Evolutionary conservation across 495 filamentous ascomycete species (phyloP).

Genomic region (Sporormia fimetaria): DNA sequence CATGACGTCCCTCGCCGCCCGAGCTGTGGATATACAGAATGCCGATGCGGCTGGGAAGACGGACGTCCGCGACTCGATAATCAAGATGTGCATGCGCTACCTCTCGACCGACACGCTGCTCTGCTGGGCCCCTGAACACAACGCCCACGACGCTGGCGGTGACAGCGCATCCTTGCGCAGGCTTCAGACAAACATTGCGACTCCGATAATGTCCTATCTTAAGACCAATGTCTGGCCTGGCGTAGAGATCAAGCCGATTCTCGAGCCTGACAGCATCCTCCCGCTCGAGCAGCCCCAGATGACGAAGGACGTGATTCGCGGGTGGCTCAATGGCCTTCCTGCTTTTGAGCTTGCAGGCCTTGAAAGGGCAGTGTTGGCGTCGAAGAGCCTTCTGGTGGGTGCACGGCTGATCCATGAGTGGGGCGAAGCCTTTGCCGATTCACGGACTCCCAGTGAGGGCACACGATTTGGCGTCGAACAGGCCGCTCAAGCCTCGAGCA

Average conservation of each 20-base stretch:
- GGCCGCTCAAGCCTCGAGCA: conserved; percentile 61
- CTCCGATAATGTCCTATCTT: conserved; percentile 58
- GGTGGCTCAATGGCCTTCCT: conserved; percentile 63
- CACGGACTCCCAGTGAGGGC: conserved; percentile 28
- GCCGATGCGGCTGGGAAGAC: conserved; percentile 46
- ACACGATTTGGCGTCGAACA: conserved; percentile 52
- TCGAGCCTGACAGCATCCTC: conserved; percentile 62
- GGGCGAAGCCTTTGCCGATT: conserved; percentile 55
- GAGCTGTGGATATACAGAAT: conserved; percentile 64
- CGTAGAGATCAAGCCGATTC: conserved; percentile 58
- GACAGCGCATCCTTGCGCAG: conserved; percentile 49
- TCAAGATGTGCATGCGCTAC: conserved; percentile 64
- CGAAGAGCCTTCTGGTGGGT: conserved; percentile 74
- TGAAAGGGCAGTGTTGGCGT: conserved; percentile 69
- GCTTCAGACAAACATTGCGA: conserved; percentile 54
- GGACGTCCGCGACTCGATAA: conserved; percentile 45
- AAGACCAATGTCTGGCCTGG: conserved; percentile 75
- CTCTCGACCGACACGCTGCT: conserved; percentile 88
- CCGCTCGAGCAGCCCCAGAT: conserved; percentile 56
- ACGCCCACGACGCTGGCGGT: conserved; percentile 28
- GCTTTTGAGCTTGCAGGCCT: conserved; percentile 74
- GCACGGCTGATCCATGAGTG: conserved; percentile 74
- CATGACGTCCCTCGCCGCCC: conserved; percentile 70
- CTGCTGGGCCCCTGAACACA: conserved; percentile 70
- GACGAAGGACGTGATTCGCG: conserved; percentile 61